These are phyloP conservation scores for Nigrospora osmanthi DNA, from an alignment of 2,329 filamentous ascomycete genomes.

Conservation along the genomic window DNA sequence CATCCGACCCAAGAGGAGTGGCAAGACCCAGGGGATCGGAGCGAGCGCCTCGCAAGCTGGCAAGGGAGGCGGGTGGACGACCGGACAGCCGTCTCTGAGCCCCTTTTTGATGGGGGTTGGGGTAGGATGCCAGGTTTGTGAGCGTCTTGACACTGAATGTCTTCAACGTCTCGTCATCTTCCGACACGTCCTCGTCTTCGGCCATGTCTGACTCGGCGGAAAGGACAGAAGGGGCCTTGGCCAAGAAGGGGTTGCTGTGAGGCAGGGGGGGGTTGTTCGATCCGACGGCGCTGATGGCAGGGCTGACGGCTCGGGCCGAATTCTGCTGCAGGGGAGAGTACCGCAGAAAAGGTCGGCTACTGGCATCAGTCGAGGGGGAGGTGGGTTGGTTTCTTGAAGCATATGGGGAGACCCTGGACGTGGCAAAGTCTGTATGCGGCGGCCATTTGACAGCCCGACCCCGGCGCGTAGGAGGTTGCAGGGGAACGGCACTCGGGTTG, in stretches of 20 bases:
- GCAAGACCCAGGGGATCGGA: slow-evolving; percentile 6
- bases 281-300: slow-evolving; percentile 10
- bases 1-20: slow-evolving; percentile 10
- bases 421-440: slow-evolving; percentile 18
- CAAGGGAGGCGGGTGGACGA: slow-evolving; percentile 6
- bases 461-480: slow-evolving; percentile 44
- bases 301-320: slow-evolving; percentile 41
- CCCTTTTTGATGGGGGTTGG: slow-evolving; percentile 44
- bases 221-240: background rate
- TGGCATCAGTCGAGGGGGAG: slow-evolving; percentile 12
- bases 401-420: slow-evolving; percentile 27
- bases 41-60: background rate
- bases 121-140: slow-evolving; percentile 46
- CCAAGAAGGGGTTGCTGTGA: background rate
- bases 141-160: slow-evolving; percentile 37
- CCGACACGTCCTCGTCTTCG: background rate
- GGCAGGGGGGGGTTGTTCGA: background rate
- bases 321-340: slow-evolving; percentile 48
- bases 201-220: too few species aligned
- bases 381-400: slow-evolving; percentile 18
- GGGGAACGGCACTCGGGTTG: slow-evolving; percentile 36
- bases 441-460: slow-evolving; percentile 37
- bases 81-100: slow-evolving; percentile 38
- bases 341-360: slow-evolving; percentile 24
- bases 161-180: slow-evolving; percentile 20